Percentiles rank a stretch among this genome's conserved stretches.
Conservation (phyloP, 371 early-diverging fungal genomes). For the Saksenaea oblongispora region DNA sequence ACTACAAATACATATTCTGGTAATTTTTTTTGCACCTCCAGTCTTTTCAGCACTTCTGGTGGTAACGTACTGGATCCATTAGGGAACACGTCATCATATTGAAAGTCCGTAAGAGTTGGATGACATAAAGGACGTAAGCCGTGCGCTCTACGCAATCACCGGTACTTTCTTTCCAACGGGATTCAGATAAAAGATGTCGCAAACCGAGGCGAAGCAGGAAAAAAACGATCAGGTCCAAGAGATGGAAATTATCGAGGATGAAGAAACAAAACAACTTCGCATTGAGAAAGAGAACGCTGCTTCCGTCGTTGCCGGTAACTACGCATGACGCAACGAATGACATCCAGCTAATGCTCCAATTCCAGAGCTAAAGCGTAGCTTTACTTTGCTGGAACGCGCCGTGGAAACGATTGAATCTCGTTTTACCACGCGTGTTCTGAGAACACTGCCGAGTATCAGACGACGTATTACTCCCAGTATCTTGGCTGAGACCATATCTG, state of each 20-base stretch:
- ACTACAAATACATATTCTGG: too few species aligned
- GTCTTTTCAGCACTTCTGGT: too few species aligned
- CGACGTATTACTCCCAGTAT: constrained; percentile 72
- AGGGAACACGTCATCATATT: too few species aligned
- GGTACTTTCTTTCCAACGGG: not conserved
- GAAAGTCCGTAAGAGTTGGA: too few species aligned
- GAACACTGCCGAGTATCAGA: constrained; percentile 79
- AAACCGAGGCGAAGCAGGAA: constrained; percentile 27
- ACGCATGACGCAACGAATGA: not conserved
- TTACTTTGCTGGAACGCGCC: constrained; percentile 79
- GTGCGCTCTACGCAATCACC: not conserved
- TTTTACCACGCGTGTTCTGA: constrained; percentile 85
- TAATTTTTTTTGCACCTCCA: too few species aligned
- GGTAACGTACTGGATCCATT: too few species aligned
- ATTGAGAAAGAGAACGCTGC: constrained; percentile 42
- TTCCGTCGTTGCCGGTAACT: constrained; percentile 27
- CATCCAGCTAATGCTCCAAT: not conserved
- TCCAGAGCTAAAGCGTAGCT: constrained; percentile 83
- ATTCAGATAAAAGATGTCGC: constrained; percentile 14
- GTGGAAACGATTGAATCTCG: constrained; percentile 84
- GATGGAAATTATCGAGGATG: constrained; percentile 51
- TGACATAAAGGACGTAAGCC: too few species aligned
- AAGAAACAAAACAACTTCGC: constrained; percentile 40
- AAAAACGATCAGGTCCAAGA: constrained; percentile 30
- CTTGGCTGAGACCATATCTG: constrained; percentile 63